Evolutionary conservation across 192 early-diverging fungal species (phyloP), one percentile per base, ranked within the genome.

Genomic region (Coemansia sp.): DNA sequence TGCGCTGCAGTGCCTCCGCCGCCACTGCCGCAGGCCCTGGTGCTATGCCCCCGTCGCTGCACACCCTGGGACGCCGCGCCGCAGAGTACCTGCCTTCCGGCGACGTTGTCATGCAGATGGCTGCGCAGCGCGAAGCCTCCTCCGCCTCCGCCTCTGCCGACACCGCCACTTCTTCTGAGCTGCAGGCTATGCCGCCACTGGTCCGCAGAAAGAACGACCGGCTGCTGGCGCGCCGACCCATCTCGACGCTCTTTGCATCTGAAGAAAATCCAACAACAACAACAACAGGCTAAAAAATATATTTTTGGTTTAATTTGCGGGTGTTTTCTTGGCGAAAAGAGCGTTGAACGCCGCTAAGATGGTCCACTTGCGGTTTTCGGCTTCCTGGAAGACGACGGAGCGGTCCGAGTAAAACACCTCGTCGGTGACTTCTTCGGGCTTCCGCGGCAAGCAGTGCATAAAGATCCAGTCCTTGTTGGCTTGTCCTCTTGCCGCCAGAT

Each of bases 361-460:
- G 6, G 98, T 98, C 90, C 95, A 98, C 76, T 99, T 99, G 73
- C 98, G 89, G 87, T 99, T 98, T 80, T 99, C 96, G 7, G 96
- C 98, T 74, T 99, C 96, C 60, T 88, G 91, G 85, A 94, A 99
- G 27, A 98, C 96, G 17, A 98, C 82, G 6, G 98, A 99, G 57
- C 92, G 90, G 25, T 89, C 84, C 20, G 90, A 91, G 62, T 94
- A 95, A 73, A 98, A 97, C 31, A 99, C 93, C 68, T 96, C 93
- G 73, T 99, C 98, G 51, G 94, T 91, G 25, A 99, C 98, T 78
- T 99, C 98, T 68, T 99, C 95, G 4, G 78, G 85, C 79, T 99
- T 99, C 19, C 98, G 86, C 2, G 98, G 98, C 60, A 99, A 65
- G 74, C 98, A 99, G 79, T 99, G 98, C 93, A 99, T 93, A 57